These are phyloP conservation scores for Hypoxylon sp. DNA, from an alignment of 2,329 filamentous ascomycete genomes.

Conservation along the genomic window DNA sequence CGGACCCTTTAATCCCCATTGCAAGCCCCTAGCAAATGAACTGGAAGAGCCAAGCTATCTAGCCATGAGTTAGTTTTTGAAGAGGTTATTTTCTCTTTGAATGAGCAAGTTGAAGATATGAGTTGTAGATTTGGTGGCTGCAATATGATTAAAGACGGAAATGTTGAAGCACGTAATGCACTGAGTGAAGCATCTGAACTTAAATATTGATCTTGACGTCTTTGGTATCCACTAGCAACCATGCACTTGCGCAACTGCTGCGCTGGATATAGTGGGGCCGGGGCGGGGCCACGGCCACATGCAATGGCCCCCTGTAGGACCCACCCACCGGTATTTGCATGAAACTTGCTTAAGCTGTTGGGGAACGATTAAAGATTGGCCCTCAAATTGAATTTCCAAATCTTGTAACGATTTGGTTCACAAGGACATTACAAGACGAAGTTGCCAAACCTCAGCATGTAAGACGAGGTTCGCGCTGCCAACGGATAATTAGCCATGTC, in stretches of 20 bases:
- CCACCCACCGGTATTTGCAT: slow-evolving; percentile 14
- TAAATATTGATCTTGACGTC: slow-evolving; percentile 51
- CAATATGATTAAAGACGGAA: background rate
- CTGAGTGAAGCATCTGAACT: slow-evolving; percentile 27
- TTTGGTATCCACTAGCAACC: slow-evolving; percentile 53
- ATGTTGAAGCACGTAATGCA: slow-evolving; percentile 25
- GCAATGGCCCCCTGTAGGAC: too few relatives aligned
- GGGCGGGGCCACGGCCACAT: background rate
- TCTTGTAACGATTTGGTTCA: background rate
- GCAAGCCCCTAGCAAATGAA: slow-evolving; percentile 28
- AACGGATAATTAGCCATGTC: slow-evolving; percentile 57
- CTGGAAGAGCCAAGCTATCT: slow-evolving; percentile 4
- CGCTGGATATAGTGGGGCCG: slow-evolving; percentile 14
- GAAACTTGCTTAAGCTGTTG: background rate
- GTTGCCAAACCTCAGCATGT: slow-evolving; percentile 23
- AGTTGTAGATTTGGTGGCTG: background rate
- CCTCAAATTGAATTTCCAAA: slow-evolving; percentile 15
- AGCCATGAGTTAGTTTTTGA: slow-evolving; percentile 22
- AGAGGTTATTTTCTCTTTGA: background rate
- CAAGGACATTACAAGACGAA: background rate
- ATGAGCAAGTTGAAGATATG: slow-evolving; percentile 6
- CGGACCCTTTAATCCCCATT: slow-evolving; percentile 78
- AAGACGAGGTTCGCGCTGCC: slow-evolving; percentile 8
- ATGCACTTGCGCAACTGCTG: slow-evolving; percentile 23
- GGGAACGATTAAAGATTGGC: background rate